Evolutionary conservation across 768 basidiomycete genomes (phyloP).

Genomic region (Trametes villosa): DNA sequence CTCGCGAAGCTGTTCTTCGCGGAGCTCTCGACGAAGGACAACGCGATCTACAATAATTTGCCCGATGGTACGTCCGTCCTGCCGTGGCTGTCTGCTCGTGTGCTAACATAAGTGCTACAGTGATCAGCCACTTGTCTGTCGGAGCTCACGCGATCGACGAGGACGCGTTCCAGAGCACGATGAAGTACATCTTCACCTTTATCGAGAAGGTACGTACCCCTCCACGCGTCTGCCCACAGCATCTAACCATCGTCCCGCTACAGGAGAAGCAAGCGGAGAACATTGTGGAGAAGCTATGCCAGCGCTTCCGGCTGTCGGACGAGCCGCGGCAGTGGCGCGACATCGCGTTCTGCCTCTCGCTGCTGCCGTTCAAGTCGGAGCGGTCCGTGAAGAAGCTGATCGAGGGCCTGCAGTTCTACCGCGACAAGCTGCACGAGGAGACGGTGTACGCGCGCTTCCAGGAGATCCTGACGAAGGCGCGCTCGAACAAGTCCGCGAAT

Average conservation of each 20-base stretch:
- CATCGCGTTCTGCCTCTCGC: constrained; percentile 92
- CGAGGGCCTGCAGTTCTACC: constrained; percentile 89
- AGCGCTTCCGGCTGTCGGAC: constrained; percentile 87
- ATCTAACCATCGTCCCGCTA: neutral
- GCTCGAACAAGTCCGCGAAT: constrained; percentile 88
- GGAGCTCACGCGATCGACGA: constrained; percentile 94
- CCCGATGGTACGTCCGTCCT: constrained; percentile 73
- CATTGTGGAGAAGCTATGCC: constrained; percentile 97
- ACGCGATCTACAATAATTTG: constrained; percentile 98
- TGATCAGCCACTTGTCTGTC: constrained; percentile 92
- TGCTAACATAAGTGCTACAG: constrained; percentile 40
- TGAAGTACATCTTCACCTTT: constrained; percentile 94
- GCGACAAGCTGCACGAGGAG: constrained; percentile 93
- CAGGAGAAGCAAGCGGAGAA: constrained; percentile 98
- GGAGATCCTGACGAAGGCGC: constrained; percentile 92
- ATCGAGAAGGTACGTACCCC: constrained; percentile 82
- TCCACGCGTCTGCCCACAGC: neutral
- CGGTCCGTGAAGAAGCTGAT: constrained; percentile 95
- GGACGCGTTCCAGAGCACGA: constrained; percentile 87
- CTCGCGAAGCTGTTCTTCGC: constrained; percentile 98
- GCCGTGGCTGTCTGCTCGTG: neutral
- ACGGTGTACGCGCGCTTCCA: constrained; percentile 79
- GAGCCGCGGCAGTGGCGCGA: constrained; percentile 97
- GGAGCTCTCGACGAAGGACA: constrained; percentile 95
- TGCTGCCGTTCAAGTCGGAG: constrained; percentile 97